Conservation (phyloP, 208 protist species). For the Dictyostelium gargantuum region DNA sequence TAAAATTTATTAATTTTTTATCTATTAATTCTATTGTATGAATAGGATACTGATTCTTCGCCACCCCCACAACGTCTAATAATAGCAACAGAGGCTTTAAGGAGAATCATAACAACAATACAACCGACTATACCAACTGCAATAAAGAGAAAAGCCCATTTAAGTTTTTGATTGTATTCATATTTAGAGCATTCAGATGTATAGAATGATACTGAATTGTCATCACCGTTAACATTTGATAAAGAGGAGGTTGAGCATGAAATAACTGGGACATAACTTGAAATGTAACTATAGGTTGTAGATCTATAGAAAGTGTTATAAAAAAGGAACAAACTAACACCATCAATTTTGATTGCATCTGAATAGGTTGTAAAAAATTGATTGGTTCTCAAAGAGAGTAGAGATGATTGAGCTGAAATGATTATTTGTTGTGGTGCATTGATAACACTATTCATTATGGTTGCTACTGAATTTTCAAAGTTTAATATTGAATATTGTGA, state of each 20-base stretch:
- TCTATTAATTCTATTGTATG: no score
- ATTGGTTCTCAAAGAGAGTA: background rate
- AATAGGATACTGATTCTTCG: no score
- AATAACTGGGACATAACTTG: background rate
- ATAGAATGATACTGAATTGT: background rate
- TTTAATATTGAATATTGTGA: background rate
- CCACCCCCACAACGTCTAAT: background rate
- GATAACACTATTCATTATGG: no score
- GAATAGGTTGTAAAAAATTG: background rate
- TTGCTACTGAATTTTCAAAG: no score
- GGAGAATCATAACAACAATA: background rate
- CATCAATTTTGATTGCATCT: background rate
- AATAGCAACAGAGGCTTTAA: background rate
- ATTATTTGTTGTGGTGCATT: background rate
- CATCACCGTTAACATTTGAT: background rate
- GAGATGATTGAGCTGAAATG: no score
- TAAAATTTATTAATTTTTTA: no score
- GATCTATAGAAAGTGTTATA: background rate
- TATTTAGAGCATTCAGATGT: background rate
- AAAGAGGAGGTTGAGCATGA: background rate
- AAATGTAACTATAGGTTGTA: no score
- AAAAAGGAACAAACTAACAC: background rate
- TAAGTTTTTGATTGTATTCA: background rate
- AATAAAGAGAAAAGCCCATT: background rate
- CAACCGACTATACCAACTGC: background rate